Base-by-base conservation (phyloP, 2,329 filamentous ascomycete species). In the Fusarium nelsonii region DNA sequence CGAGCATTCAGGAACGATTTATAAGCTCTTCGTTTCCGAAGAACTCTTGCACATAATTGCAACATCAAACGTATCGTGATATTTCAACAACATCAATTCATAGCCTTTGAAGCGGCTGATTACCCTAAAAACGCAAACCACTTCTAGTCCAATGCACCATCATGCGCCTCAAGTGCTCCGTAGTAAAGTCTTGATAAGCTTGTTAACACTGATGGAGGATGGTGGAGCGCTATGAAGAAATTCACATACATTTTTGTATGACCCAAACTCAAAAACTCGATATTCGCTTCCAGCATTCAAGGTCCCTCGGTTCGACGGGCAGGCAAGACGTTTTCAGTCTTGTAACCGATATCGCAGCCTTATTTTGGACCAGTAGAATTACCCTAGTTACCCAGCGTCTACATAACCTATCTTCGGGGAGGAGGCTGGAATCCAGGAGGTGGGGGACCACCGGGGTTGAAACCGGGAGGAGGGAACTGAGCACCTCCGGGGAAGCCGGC, bases 351-450 rank as follows among this genome's bases (percentile, higher is more conserved):
- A 71, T 74, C 70, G 72, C 66, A 69, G 62, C 57, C 65, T 69
- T 40, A 57, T 74, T 63, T 61, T 56, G 65, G 66, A 73, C 65
- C 60, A 71, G 71, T 62, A 59, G 66, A 57, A 70, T 66, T 62
- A 62, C 68, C 67, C 68, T 40, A 57, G 23, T 33, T 70, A 63
- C 67, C 70, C 65, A 73, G 65, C 61, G 52, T 65, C 71, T 74
- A 70, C 64, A 72, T 72, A 73, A 70, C 64, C 71, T 83, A 89
- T 83, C 86, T 82, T 79, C 87, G 84, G 55, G 90, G 89, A 61
- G 91, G 90, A 65, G 89, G 90, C 81, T 93, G 91, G 82, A 95
- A 95, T 68, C 92, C 92, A 63, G 91, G 90, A 50, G 90, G 87
- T 34, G 81, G 81, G 64, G 87, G 87, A 71, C 82, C 81, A 64